These are phyloP conservation scores for Hyaloscypha bicolor DNA, from an alignment of 495 filamentous ascomycete species.

Conservation along the genomic window DNA sequence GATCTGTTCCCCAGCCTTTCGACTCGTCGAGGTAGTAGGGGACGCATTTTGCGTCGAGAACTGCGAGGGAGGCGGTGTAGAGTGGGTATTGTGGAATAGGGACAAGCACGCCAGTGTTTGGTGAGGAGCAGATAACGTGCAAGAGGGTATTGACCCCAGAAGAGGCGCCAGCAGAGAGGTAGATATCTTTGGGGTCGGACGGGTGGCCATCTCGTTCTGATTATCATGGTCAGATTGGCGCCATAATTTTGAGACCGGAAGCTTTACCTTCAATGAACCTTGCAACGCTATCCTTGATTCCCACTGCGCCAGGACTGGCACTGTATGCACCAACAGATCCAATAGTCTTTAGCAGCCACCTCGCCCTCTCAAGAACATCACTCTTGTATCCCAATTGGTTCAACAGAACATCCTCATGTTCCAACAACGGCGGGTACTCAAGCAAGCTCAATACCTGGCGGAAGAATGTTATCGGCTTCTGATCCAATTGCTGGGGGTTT, in stretches of 20 bases:
- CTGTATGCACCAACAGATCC: slow-evolving; percentile 96
- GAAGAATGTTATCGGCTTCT: slow-evolving; percentile 99
- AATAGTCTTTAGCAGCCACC: slow-evolving; percentile 74
- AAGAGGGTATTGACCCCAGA: slow-evolving; percentile 92
- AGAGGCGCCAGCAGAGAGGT: slow-evolving; percentile 87
- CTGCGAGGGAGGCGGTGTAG: slow-evolving; percentile 89
- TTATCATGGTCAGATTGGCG: slow-evolving; percentile 4
- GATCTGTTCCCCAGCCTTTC: slow-evolving; percentile 82
- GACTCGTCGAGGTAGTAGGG: slow-evolving; percentile 91
- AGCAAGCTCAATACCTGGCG: slow-evolving; percentile 93
- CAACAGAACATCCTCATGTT: slow-evolving; percentile 71
- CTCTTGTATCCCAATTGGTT: slow-evolving; percentile 76
- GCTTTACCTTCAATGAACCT: slow-evolving; percentile 80
- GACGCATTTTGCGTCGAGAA: slow-evolving; percentile 84
- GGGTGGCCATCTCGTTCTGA: slow-evolving; percentile 83
- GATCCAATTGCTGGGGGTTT: slow-evolving; percentile 97
- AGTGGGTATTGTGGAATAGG: slow-evolving; percentile 98
- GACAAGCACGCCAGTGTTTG: slow-evolving; percentile 83
- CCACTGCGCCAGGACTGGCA: slow-evolving; percentile 83
- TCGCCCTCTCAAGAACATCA: slow-evolving; percentile 85
- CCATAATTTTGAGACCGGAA: slow-evolving; percentile 9
- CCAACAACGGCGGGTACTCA: slow-evolving; percentile 83
- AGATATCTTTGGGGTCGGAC: slow-evolving; percentile 76
- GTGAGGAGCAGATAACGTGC: slow-evolving; percentile 79
- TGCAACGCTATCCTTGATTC: slow-evolving; percentile 85